These are phyloP conservation scores for Fusarium albosuccineum DNA, from an alignment of 2,329 filamentous ascomycete genomes.

Conservation along the genomic window DNA sequence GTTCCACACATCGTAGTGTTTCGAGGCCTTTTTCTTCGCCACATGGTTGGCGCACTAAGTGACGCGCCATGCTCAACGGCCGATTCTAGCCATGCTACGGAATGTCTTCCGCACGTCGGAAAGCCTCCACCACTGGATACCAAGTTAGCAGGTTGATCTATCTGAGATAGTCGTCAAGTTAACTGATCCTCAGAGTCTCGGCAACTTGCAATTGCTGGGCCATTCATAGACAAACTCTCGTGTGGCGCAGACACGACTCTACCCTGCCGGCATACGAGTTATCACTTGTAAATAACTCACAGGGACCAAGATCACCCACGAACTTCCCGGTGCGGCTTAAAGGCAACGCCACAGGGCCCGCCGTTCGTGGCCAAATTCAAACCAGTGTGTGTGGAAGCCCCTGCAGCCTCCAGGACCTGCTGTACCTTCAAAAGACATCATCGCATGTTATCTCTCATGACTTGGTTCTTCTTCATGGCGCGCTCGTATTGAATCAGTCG, in stretches of 20 bases:
- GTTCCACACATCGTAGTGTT: neutral
- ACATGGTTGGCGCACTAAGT: constrained; percentile 21
- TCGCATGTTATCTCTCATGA: constrained; percentile 38
- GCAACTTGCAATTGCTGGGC: neutral
- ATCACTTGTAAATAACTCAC: constrained; percentile 34
- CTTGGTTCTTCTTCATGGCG: constrained; percentile 28
- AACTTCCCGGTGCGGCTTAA: constrained; percentile 30
- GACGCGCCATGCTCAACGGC: constrained; percentile 20
- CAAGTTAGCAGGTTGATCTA: constrained; percentile 2
- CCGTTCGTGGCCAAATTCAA: constrained; percentile 40
- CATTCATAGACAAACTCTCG: neutral
- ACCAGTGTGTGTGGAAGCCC: constrained; percentile 37
- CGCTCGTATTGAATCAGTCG: constrained; percentile 33
- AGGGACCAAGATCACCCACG: constrained; percentile 24
- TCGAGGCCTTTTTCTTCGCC: constrained; percentile 4
- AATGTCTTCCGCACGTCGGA: constrained; percentile 31
- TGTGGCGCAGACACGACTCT: constrained; percentile 20
- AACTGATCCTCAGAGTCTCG: constrained; percentile 1
- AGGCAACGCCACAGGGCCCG: constrained; percentile 41
- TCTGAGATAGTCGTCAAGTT: constrained; percentile 3
- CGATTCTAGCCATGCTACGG: constrained; percentile 36
- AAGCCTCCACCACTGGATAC: neutral
- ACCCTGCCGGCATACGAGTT: constrained; percentile 5
- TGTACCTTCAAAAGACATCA: constrained; percentile 27
- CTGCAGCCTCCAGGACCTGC: constrained; percentile 38